phyloP scores from a whole-genome alignment of 1,139 yeast genomes.

The Pichia inconspicua region DNA sequence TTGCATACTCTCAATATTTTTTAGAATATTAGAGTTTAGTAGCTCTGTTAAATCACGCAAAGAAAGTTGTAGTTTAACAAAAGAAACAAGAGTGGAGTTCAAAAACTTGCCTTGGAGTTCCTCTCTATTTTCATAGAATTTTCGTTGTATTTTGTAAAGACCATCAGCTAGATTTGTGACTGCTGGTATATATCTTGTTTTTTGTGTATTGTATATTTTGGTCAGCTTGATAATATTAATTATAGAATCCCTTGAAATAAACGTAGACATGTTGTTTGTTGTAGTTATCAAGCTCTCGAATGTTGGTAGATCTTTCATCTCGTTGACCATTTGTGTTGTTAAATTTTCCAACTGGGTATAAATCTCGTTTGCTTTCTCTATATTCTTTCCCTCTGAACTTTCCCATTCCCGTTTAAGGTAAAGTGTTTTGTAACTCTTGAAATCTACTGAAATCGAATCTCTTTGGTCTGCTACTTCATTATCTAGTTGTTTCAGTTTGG shows the following conservation, averaged over 20 bases:
- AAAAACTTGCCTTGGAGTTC: conserved; percentile 24
- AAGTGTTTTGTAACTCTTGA: conserved; percentile 18
- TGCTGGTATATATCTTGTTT: conserved; percentile 25
- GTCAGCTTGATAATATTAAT: conserved; percentile 21
- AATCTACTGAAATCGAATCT: conserved; percentile 19
- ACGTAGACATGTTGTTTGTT: conserved; percentile 20
- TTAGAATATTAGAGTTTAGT: conserved; percentile 31
- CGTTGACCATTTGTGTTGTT: conserved; percentile 16
- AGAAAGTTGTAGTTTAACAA: conserved; percentile 25
- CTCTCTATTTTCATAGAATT: conserved; percentile 16
- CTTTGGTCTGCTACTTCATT: conserved; percentile 21
- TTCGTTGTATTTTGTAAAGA: conserved; percentile 27
- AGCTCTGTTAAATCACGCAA: conserved; percentile 20
- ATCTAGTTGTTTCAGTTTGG: conserved; percentile 26
- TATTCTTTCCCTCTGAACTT: conserved; percentile 10
- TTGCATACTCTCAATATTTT: conserved; percentile 34
- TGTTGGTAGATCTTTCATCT: conserved; percentile 21
- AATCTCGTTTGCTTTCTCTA: conserved; percentile 16
- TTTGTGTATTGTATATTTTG: conserved; percentile 25
- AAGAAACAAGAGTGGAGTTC: conserved; percentile 19
- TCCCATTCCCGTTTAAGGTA: conserved; percentile 18
- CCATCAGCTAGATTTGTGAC: conserved; percentile 25
- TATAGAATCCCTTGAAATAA: conserved; percentile 21
- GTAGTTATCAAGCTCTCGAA: conserved; percentile 27
- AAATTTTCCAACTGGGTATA: conserved; percentile 18